phyloP scores from a whole-genome alignment of 1,139 yeast genomes.

The Candida frijolesensis region DNA sequence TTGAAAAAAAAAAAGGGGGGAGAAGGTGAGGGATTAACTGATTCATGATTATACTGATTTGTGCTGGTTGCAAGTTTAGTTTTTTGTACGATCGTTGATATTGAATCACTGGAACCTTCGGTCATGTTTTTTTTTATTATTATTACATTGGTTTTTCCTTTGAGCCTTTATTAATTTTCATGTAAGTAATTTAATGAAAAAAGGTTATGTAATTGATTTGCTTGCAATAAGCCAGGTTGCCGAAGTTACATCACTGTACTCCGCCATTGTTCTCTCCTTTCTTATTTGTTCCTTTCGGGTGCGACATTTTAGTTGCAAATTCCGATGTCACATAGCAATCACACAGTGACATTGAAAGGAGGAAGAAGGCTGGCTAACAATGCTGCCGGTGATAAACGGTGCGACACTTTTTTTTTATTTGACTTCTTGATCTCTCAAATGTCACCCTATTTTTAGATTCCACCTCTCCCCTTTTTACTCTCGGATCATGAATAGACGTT shows the following conservation, averaged over 20 bases:
- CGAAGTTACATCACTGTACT: conserved; percentile 1
- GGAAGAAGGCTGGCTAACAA: background rate
- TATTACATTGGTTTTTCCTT: background rate
- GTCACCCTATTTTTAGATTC: background rate
- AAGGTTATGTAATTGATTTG: conserved; percentile 2
- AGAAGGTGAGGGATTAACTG: background rate
- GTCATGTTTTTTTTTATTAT: background rate
- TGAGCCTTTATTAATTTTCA: background rate
- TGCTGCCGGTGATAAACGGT: background rate
- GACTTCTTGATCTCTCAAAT: background rate
- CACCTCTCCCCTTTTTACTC: background rate
- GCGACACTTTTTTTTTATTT: background rate
- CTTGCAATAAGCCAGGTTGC: conserved; percentile 1
- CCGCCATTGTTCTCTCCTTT: background rate
- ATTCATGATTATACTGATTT: background rate
- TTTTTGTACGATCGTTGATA: background rate
- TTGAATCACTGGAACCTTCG: background rate
- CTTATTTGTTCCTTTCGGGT: background rate
- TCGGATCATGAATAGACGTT: background rate
- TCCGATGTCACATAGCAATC: background rate
- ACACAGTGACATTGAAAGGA: background rate
- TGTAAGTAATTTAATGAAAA: conserved; percentile 3
- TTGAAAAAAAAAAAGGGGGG: background rate
- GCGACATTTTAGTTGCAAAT: conserved; percentile 2
- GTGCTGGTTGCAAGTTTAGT: conserved; percentile 1